Base-by-base conservation (phyloP, 202 grass and related monocot species). In the Carex sylvatica region DNA sequence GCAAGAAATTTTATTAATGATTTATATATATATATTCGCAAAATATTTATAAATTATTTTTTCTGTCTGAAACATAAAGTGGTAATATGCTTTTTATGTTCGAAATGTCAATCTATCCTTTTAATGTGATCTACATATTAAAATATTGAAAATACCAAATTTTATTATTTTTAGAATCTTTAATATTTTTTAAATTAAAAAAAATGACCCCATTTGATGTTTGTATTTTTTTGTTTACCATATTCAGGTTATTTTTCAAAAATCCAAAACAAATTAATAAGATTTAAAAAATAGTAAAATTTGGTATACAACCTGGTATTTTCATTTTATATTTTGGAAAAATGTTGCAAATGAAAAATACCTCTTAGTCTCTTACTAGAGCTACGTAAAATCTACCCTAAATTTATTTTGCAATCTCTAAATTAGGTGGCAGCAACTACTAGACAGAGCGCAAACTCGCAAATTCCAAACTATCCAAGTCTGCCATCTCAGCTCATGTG, bases 401-500 rank as follows among this genome's bases (percentile, higher is more conserved):
- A 28, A 72, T 77, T 3, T 76, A 40, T 14, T 5, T 33, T 78
- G 30, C 2, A 38, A 78, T 60, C 26, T 56, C 28, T 88, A 11
- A 58, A 52, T 36, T 77, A 99, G 96, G 96, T 99, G 20, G 89
- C 96, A 18, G 96, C 96, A 13, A 96, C 91, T n/a, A 99, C 91
- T 84, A 90, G 85, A 72, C 95, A 93, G 79, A 83, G 73, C 10
- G 93, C 87, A 19, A 96, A 96, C 55, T 92, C 91, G 0, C 91
- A 94, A 58, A 93, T 93, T 62, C 96, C 96, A 14, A 92, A 89
- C 59, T 99, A 99, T 79, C 93, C 96, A 60, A 92, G 87, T 70
- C 88, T 99, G 67, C 87, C 96, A 11, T 91, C 93, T 82, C 97
- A 99, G 88, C 86, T 99, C 70, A 86, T 96, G 80, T 99, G 93